Evolutionary conservation across 768 basidiomycete species (phyloP), one percentile per base, ranked within the genome.

Genomic region (Termitomyces heimii): DNA sequence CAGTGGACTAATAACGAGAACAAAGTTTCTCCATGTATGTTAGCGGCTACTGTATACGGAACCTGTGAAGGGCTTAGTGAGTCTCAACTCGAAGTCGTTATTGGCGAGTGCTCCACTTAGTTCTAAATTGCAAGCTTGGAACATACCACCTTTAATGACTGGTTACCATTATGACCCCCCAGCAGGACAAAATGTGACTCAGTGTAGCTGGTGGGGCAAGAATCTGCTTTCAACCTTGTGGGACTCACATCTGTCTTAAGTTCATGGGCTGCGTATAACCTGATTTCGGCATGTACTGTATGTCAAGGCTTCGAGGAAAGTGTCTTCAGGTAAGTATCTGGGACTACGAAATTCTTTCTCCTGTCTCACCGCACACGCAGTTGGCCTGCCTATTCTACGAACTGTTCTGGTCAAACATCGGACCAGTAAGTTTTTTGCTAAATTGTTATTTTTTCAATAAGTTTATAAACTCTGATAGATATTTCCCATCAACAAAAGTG

Each of bases 261-360:
- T 49, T 83, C 82, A 0, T 83, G 81, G 82, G 73, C 77, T 24
- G 77, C 75, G 9, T 84, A 84, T 57, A 84, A 84, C 54, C 69
- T 83, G 16, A 65, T 82, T 58, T 76, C 75, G 61, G 82, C 76
- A 6, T 84, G 82, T 53, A 72, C 77, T 8, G 59, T 72, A 24
- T 84, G 82, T 52, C 82, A 84, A 65, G 70, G 71, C 3, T 63
- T 66, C 28, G 62, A 66, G 3, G 43, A 56, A 14, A 45, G 61
- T 0, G 56, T 75, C 20, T 18, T 31, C n/a, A 60, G 61, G 81
- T 77, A 60, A 28, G 79, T 43, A 14, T n/a, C 61, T 46, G 28
- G 53, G 46, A 48, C 12, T 20, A 32, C 10, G 20, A 20, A 31
- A 22, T 22, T 12, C 3, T 7, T n/a, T 5, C 10, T 10, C 28